Evolutionary conservation across 2,329 filamentous ascomycete genomes (phyloP).

Genomic region (Sclerotinia sclerotiorum): DNA sequence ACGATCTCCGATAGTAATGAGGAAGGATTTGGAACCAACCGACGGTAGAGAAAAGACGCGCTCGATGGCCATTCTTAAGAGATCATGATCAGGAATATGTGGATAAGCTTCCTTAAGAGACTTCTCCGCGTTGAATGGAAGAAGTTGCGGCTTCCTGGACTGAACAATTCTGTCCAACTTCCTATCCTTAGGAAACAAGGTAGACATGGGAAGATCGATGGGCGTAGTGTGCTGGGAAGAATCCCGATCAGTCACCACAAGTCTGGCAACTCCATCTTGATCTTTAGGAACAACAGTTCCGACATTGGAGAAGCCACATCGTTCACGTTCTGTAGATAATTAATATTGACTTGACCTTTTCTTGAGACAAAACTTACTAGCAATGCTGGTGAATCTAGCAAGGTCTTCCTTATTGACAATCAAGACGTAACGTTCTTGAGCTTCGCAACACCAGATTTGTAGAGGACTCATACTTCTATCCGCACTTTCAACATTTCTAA

Average conservation of each 20-base stretch:
- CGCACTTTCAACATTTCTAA: conserved; percentile 89
- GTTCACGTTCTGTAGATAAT: conserved; percentile 63
- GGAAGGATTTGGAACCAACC: conserved; percentile 94
- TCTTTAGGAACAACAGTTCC: conserved; percentile 68
- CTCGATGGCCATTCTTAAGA: conserved; percentile 67
- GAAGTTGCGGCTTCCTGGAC: conserved; percentile 65
- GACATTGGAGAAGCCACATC: conserved; percentile 90
- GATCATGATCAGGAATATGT: conserved; percentile 40
- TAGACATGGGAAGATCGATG: conserved; percentile 86
- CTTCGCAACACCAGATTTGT: conserved; percentile 97
- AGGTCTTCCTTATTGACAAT: conserved; percentile 79
- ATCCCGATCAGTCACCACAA: conserved; percentile 80
- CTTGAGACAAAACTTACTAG: conserved; percentile 45
- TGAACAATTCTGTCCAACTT: conserved; percentile 74
- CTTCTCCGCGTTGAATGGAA: conserved; percentile 66
- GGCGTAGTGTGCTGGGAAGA: conserved; percentile 71
- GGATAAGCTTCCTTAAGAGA: conserved; percentile 60
- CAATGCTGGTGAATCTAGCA: conserved; percentile 70
- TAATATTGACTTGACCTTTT: conserved; percentile 14
- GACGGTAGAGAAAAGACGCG: conserved; percentile 81
- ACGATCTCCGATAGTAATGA: conserved; percentile 94
- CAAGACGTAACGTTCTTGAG: conserved; percentile 93
- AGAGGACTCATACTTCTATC: conserved; percentile 92
- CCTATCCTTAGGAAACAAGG: conserved; percentile 84
- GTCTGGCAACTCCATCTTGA: conserved; percentile 63